Evolutionary conservation across 2,329 filamentous ascomycete genomes (phyloP).

Genomic region (Paraphoma chrysanthemicola): DNA sequence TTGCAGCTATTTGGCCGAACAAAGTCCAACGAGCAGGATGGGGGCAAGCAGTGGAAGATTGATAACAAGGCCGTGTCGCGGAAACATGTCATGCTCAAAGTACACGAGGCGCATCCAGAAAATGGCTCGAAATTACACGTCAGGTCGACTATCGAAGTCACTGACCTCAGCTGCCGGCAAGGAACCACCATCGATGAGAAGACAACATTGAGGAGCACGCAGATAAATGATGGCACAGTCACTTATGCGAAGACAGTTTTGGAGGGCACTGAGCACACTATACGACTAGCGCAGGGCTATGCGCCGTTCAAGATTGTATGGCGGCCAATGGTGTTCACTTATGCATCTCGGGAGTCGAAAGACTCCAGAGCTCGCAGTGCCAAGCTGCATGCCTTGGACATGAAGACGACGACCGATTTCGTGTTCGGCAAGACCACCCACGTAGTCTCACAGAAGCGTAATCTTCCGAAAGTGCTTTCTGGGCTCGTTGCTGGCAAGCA

Average conservation of each 20-base stretch:
- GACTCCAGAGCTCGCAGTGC: conserved; percentile 58
- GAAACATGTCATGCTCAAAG: conserved; percentile 81
- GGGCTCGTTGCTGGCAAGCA: conserved; percentile 81
- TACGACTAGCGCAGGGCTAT: conserved; percentile 76
- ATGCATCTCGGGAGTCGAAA: conserved; percentile 74
- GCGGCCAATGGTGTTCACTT: conserved; percentile 81
- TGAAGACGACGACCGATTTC: conserved; percentile 83
- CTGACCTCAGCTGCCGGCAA: conserved; percentile 79
- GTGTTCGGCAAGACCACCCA: conserved; percentile 77
- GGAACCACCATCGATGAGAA: conserved; percentile 81
- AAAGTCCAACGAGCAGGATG: conserved; percentile 60
- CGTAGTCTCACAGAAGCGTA: conserved; percentile 86
- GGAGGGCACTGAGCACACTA: conserved; percentile 59
- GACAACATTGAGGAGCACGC: conserved; percentile 67
- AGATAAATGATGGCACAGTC: conserved; percentile 47
- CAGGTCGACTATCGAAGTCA: conserved; percentile 74
- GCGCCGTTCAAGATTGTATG: conserved; percentile 75
- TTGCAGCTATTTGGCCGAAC: conserved; percentile 86
- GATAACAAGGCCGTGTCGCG: conserved; percentile 84
- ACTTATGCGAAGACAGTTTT: conserved; percentile 32
- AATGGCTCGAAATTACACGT: conserved; percentile 70
- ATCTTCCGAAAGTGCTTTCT: conserved; percentile 85
- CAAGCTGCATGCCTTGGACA: conserved; percentile 81
- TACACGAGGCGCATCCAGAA: conserved; percentile 69
- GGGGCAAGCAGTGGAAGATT: conserved; percentile 60